A percentile compares a stretch with the other conserved stretches of the same genome.
Evolutionary conservation across 139 green algal genomes (phyloP).

Genomic region (Chlamydomonas asymmetrica): DNA sequence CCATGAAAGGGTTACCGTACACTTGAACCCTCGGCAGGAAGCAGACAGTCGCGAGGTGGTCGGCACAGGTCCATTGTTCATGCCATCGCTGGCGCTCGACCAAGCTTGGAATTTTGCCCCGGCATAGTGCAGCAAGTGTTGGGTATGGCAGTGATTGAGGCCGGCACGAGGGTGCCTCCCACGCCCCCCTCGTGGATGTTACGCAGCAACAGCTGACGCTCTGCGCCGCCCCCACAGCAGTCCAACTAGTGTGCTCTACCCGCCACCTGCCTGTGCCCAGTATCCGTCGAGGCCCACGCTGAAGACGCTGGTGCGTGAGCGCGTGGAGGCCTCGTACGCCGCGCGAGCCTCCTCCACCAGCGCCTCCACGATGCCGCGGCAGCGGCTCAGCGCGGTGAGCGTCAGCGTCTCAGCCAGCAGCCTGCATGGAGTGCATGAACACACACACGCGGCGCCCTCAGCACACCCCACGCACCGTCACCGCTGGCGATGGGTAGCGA

Average conservation of each 20-base stretch:
- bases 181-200: not conserved
- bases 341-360: slow-evolving; percentile 42
- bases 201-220: slow-evolving; percentile 1
- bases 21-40: not conserved
- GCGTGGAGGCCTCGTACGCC: slow-evolving; percentile 51
- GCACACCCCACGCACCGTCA: not conserved
- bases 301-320: slow-evolving; percentile 31
- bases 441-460: not conserved
- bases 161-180: not conserved
- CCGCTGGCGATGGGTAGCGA: not conserved
- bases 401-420: not conserved
- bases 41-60: not conserved
- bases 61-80: not conserved
- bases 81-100: too few species aligned
- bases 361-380: slow-evolving; percentile 12
- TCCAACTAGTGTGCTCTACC: not conserved
- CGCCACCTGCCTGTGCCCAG: not conserved
- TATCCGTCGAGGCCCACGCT: slow-evolving; percentile 15
- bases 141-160: not conserved
- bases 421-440: too few species aligned
- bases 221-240: too few species aligned
- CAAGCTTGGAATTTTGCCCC: not conserved
- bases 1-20: too few species aligned
- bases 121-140: not conserved
- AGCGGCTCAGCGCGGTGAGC: slow-evolving; percentile 18